A percentile compares a stretch with the other conserved stretches of the same genome.
These are phyloP conservation scores for Davidsoniella neocaledoniae DNA, from an alignment of 2,329 filamentous ascomycete genomes.

Conservation along the genomic window DNA sequence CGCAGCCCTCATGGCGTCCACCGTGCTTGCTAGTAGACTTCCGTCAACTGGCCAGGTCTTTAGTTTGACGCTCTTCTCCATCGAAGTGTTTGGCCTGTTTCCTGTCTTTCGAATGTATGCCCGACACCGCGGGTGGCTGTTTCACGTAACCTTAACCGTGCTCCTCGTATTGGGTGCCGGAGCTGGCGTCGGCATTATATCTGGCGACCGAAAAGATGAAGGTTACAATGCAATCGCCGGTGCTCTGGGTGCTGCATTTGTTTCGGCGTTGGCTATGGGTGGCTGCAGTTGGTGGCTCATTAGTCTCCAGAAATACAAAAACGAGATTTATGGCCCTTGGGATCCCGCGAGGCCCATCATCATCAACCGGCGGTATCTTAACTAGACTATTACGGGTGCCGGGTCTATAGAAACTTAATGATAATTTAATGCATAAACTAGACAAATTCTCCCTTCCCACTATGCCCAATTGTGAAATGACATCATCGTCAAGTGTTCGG, in stretches of 20 bases:
- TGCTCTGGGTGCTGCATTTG: slow-evolving; percentile 55
- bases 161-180: slow-evolving; percentile 65
- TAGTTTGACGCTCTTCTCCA: slow-evolving; percentile 83
- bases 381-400: slow-evolving; percentile 14
- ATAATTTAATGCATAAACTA: too few relatives aligned
- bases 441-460: background rate
- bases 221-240: slow-evolving; percentile 44
- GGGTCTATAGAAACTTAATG: too few relatives aligned
- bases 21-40: slow-evolving; percentile 77
- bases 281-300: slow-evolving; percentile 98
- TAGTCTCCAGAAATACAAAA: slow-evolving; percentile 94
- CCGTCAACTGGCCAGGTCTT: slow-evolving; percentile 90
- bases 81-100: slow-evolving; percentile 92
- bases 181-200: slow-evolving; percentile 52
- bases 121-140: slow-evolving; percentile 62
- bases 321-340: slow-evolving; percentile 96
- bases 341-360: slow-evolving; percentile 85
- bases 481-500: too few relatives aligned
- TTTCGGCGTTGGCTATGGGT: slow-evolving; percentile 67
- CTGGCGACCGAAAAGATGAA: slow-evolving; percentile 34
- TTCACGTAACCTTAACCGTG: slow-evolving; percentile 62
- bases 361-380: slow-evolving; percentile 45
- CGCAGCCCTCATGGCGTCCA: slow-evolving; percentile 88
- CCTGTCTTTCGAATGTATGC: slow-evolving; percentile 92
- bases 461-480: background rate